These are phyloP conservation scores for Clitopilus hobsonii DNA, from an alignment of 768 basidiomycete genomes.

Conservation along the genomic window DNA sequence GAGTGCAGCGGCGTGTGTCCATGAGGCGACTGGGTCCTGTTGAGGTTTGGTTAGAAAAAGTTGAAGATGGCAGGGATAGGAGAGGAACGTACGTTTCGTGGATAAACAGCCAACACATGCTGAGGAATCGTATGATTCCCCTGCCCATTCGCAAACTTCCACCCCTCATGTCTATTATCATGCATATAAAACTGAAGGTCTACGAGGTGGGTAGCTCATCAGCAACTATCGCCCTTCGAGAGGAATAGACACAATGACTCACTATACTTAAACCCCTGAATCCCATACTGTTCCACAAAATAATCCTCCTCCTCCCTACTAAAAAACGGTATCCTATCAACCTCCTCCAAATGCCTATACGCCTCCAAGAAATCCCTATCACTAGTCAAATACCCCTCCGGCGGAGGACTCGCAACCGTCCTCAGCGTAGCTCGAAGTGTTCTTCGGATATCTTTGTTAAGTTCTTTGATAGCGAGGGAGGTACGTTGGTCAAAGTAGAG, in stretches of 20 bases:
- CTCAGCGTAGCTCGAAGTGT: slow-evolving; percentile 54
- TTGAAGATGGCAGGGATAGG: not conserved
- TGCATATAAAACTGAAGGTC: not conserved
- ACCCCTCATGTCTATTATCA: slow-evolving; percentile 37
- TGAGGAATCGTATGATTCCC: slow-evolving; percentile 40
- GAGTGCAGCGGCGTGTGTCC: slow-evolving; percentile 25
- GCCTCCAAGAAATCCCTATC: slow-evolving; percentile 45
- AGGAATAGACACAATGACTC: slow-evolving; percentile 20
- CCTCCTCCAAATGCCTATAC: slow-evolving; percentile 47
- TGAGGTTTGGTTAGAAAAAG: not conserved
- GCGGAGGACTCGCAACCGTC: slow-evolving; percentile 50
- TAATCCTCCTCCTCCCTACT: slow-evolving; percentile 62
- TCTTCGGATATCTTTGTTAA: slow-evolving; percentile 51
- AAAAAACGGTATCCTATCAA: slow-evolving; percentile 60
- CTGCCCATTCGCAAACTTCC: slow-evolving; percentile 35
- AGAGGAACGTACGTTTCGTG: slow-evolving; percentile 27
- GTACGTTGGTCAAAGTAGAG: slow-evolving; percentile 54
- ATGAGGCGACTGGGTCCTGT: slow-evolving; percentile 49
- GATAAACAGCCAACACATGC: slow-evolving; percentile 38
- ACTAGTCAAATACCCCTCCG: slow-evolving; percentile 47
- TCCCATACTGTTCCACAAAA: slow-evolving; percentile 55
- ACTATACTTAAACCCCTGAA: slow-evolving; percentile 62
- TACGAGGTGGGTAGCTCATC: slow-evolving; percentile 31
- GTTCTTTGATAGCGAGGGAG: slow-evolving; percentile 42
- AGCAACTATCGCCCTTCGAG: slow-evolving; percentile 17